Conservation (phyloP, 805 yeast species). For the Cyberlindnera americana region DNA sequence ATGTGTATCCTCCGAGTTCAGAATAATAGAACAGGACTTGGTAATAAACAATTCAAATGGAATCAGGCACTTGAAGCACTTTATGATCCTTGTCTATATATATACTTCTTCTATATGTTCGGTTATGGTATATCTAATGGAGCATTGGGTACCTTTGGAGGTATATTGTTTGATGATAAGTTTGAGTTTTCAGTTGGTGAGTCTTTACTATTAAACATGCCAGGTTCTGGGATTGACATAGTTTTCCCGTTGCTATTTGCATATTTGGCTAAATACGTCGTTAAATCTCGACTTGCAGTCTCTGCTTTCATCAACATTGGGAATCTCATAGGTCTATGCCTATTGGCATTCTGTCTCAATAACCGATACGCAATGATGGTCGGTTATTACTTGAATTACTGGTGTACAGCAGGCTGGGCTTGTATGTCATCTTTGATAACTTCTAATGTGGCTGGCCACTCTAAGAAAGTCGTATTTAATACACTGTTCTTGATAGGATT, state of each 20-base stretch:
- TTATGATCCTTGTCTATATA: slow-evolving; percentile 47
- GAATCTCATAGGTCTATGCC: slow-evolving; percentile 29
- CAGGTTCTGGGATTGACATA: slow-evolving; percentile 29
- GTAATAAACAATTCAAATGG: slow-evolving; percentile 49
- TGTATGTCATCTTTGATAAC: slow-evolving; percentile 33
- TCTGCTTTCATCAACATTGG: slow-evolving; percentile 21
- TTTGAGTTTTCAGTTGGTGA: slow-evolving; percentile 12
- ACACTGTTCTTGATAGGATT: slow-evolving; percentile 60
- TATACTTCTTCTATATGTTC: slow-evolving; percentile 38
- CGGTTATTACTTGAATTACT: slow-evolving; percentile 30
- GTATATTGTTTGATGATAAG: slow-evolving; percentile 12
- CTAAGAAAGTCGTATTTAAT: slow-evolving; percentile 60
- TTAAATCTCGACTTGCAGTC: slow-evolving; percentile 23
- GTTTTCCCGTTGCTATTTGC: slow-evolving; percentile 15
- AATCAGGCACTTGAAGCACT: slow-evolving; percentile 51
- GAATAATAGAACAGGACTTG: slow-evolving; percentile 53
- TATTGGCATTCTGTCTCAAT: slow-evolving; percentile 32
- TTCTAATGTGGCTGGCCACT: slow-evolving; percentile 63
- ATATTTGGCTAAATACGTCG: slow-evolving; percentile 19
- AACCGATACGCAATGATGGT: slow-evolving; percentile 27
- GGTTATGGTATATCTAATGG: slow-evolving; percentile 49
- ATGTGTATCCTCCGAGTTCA: slow-evolving; percentile 49
- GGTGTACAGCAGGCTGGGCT: slow-evolving; percentile 34
- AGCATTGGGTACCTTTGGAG: slow-evolving; percentile 31
- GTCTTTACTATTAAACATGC: slow-evolving; percentile 30